These are phyloP conservation scores for Purpureocillium lavendulum DNA, from an alignment of 2,329 filamentous ascomycete genomes.

Conservation along the genomic window DNA sequence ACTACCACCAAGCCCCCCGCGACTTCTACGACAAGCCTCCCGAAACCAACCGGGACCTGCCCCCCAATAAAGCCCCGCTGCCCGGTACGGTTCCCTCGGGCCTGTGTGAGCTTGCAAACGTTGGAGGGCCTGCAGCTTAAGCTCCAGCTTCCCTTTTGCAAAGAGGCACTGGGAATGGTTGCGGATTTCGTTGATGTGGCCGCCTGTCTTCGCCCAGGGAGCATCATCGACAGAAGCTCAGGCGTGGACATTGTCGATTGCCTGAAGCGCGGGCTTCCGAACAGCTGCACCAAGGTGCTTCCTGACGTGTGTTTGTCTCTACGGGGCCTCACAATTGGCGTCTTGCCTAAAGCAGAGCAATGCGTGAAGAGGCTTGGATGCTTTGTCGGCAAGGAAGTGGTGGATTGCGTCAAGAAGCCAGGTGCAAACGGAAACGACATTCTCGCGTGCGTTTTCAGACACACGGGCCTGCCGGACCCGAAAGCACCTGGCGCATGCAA, in stretches of 20 bases:
- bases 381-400: background rate
- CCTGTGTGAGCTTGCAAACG: slow-evolving; percentile 2
- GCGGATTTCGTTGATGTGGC: background rate
- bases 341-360: background rate
- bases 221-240: background rate
- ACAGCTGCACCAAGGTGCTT: slow-evolving; percentile 5
- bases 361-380: slow-evolving; percentile 7
- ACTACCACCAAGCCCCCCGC: no score
- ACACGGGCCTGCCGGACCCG: no score
- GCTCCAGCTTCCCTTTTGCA: slow-evolving; percentile 1
- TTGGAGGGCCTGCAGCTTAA: slow-evolving; percentile 3
- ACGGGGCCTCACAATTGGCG: background rate
- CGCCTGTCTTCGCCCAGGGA: slow-evolving; percentile 2
- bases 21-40: background rate
- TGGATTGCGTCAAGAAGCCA: no score
- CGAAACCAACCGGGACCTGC: background rate
- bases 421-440: no score
- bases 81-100: slow-evolving; percentile 2
- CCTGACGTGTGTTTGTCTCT: slow-evolving; percentile 6
- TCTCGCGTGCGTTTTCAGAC: no score
- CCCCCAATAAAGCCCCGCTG: background rate
- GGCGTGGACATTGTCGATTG: slow-evolving; percentile 4
- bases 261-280: background rate
- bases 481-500: no score
- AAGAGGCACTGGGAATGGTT: slow-evolving; percentile 2